These are phyloP conservation scores for Cinnamomum micranthum DNA, from an alignment of 164 flowering plant species.

Conservation along the genomic window DNA sequence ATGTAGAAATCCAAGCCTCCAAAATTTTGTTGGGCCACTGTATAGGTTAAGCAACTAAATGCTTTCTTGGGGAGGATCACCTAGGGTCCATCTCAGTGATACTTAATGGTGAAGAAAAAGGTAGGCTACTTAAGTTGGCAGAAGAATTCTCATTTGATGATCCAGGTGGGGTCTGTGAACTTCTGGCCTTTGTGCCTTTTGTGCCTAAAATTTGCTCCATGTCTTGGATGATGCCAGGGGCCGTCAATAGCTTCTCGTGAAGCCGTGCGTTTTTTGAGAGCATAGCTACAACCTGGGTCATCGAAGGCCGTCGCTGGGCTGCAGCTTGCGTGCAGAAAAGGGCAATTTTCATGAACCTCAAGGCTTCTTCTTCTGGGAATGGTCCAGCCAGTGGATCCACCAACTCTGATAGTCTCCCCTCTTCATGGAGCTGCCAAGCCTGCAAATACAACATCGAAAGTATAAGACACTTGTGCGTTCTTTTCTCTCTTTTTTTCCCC, in stretches of 20 bases:
- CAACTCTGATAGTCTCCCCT: slow-evolving; percentile 50
- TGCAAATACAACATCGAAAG: slow-evolving; percentile 9
- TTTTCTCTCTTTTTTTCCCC: background rate
- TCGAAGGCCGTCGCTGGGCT: slow-evolving; percentile 57
- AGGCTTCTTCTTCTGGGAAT: slow-evolving; percentile 55
- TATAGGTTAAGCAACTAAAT: background rate
- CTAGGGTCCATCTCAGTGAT: slow-evolving; percentile 9
- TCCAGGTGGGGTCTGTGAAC: background rate
- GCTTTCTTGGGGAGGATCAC: slow-evolving; percentile 2
- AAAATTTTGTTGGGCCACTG: background rate
- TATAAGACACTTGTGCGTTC: background rate
- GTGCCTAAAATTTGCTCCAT: slow-evolving; percentile 1
- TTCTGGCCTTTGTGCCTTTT: background rate
- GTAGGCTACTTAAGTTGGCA: background rate
- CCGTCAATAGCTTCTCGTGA: slow-evolving; percentile 56
- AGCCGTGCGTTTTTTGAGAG: slow-evolving; percentile 51
- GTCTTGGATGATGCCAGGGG: slow-evolving; percentile 60
- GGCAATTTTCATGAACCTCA: slow-evolving; percentile 64
- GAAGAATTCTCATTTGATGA: slow-evolving; percentile 1
- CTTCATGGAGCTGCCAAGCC: slow-evolving; percentile 73
- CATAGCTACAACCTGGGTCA: slow-evolving; percentile 75
- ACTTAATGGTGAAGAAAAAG: background rate
- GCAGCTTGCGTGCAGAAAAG: slow-evolving; percentile 77
- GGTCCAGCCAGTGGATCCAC: slow-evolving; percentile 59
- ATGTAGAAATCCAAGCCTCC: background rate